Evolutionary conservation across 768 basidiomycete species (phyloP).

Genomic region (Rhizopogon vesiculosus): DNA sequence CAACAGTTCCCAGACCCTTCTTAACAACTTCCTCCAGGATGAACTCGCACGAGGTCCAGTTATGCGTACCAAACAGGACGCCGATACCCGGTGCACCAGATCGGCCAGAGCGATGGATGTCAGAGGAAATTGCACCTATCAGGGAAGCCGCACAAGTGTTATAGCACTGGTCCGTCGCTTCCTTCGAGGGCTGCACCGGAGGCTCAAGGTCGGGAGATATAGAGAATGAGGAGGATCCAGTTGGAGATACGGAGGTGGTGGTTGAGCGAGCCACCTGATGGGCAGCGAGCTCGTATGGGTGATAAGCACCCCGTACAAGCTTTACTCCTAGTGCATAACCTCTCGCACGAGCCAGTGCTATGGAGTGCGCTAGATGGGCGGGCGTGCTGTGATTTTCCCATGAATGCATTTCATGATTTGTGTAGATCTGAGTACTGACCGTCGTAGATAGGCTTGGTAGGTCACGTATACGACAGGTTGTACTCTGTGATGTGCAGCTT

Average conservation of each 20-base stretch:
- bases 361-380: slow-evolving; percentile 56
- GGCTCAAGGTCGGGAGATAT: slow-evolving; percentile 55
- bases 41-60: slow-evolving; percentile 60
- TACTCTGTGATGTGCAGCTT: slow-evolving; percentile 16
- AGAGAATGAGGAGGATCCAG: slow-evolving; percentile 18
- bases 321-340: slow-evolving; percentile 83
- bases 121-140: slow-evolving; percentile 50
- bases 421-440: slow-evolving; percentile 34
- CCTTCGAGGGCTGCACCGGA: slow-evolving; percentile 67
- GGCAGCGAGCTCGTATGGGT: slow-evolving; percentile 64
- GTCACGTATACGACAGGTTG: slow-evolving; percentile 81
- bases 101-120: slow-evolving; percentile 30
- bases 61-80: slow-evolving; percentile 86
- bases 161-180: slow-evolving; percentile 72
- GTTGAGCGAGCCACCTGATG: slow-evolving; percentile 12
- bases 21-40: slow-evolving; percentile 58
- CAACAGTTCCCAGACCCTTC: slow-evolving; percentile 36
- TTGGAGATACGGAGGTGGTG: slow-evolving; percentile 13
- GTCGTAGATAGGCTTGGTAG: slow-evolving; percentile 83
- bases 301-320: slow-evolving; percentile 92
- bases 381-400: slow-evolving; percentile 46
- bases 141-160: slow-evolving; percentile 56
- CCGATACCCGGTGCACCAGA: slow-evolving; percentile 33
- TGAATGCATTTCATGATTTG: background rate
- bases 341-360: slow-evolving; percentile 59